Evolutionary conservation across 139 green algal genomes (phyloP).

Genomic region (Mychonastes homosphaera): DNA sequence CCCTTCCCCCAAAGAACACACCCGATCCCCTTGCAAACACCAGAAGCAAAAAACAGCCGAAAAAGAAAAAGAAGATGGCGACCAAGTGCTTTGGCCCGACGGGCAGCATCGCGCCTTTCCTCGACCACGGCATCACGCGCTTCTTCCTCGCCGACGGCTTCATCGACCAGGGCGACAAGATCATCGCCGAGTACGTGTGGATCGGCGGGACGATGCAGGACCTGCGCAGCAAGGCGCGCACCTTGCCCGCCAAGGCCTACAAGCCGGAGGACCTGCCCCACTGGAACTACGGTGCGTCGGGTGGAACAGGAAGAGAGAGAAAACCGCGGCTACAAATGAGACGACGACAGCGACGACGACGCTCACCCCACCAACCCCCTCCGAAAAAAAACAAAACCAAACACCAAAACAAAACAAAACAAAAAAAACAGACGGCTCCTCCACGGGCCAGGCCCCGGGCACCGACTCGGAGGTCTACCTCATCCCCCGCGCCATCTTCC

Average conservation of each 20-base stretch:
- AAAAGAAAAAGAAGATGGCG: too few species aligned
- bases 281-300: constrained; percentile 99
- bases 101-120: constrained; percentile 18
- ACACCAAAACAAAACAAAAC: too few species aligned
- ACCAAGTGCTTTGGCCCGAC: not conserved
- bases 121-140: constrained; percentile 44
- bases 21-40: too few species aligned
- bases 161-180: constrained; percentile 47
- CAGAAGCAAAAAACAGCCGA: too few species aligned
- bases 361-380: too few species aligned
- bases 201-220: constrained; percentile 74
- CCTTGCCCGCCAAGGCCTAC: constrained; percentile 28
- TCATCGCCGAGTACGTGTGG: constrained; percentile 85
- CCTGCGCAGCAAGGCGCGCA: constrained; percentile 62
- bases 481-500: constrained; percentile 64
- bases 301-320: too few species aligned
- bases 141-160: constrained; percentile 28
- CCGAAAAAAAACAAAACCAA: too few species aligned
- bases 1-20: too few species aligned
- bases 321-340: too few species aligned
- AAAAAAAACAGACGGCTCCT: too few species aligned
- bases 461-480: constrained; percentile 80
- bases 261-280: constrained; percentile 66
- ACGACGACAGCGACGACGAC: too few species aligned
- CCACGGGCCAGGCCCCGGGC: constrained; percentile 82